Evolutionary conservation across 2,329 filamentous ascomycete species (phyloP).

Genomic region (Cercospora sp.): DNA sequence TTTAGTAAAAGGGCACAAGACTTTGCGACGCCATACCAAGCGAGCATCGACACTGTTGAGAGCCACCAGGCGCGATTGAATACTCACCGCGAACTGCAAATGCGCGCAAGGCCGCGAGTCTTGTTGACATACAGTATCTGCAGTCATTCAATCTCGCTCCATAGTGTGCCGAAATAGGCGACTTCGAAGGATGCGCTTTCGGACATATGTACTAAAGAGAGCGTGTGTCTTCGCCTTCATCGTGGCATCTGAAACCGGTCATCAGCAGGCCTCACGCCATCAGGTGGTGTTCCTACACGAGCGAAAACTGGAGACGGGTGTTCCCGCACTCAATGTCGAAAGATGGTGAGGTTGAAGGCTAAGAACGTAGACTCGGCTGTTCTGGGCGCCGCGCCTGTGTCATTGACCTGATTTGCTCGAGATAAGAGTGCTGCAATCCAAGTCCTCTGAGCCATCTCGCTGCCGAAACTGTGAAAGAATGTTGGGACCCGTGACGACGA

Average conservation of each 20-base stretch:
- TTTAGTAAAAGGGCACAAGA: neutral
- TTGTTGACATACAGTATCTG: neutral
- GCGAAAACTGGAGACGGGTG: neutral
- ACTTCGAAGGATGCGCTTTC: neutral
- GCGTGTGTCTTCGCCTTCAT: neutral
- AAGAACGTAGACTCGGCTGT: neutral
- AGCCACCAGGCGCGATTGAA: neutral
- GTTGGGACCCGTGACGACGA: neutral
- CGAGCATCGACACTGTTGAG: constrained; percentile 1
- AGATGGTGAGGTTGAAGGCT: neutral
- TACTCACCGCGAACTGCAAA: neutral
- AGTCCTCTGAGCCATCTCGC: neutral
- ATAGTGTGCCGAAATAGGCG: neutral
- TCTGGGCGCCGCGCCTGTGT: constrained; percentile 3
- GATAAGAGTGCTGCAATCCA: constrained; percentile 6
- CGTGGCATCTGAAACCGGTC: neutral
- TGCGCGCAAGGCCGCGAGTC: neutral
- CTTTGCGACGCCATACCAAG: neutral
- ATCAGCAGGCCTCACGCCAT: neutral
- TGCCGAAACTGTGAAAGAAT: no score
- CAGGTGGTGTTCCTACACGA: neutral
- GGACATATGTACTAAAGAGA: neutral
- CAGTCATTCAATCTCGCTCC: neutral
- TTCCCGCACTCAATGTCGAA: neutral
- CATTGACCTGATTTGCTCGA: constrained; percentile 9